These are phyloP conservation scores for Gnaphalium uliginosum DNA, from an alignment of 129 eudicot species.

Conservation along the genomic window DNA sequence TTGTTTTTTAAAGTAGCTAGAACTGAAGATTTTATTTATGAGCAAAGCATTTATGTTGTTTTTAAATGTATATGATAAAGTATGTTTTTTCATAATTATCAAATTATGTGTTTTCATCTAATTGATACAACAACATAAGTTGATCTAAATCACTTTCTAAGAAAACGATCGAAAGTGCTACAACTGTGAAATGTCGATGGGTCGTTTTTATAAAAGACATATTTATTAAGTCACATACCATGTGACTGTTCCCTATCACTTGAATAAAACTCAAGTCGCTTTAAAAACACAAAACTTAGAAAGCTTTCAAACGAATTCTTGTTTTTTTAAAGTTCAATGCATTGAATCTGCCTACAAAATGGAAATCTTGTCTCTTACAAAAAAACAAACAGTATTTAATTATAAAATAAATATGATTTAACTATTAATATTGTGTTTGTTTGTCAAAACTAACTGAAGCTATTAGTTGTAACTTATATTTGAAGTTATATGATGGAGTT, in stretches of 20 bases:
- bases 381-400: no score
- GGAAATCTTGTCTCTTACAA: constrained; percentile 3
- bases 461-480: no score
- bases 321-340: constrained; percentile 16
- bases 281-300: background rate
- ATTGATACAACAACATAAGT: background rate
- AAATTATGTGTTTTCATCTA: no score
- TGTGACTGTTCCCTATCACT: constrained; percentile 16
- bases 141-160: background rate
- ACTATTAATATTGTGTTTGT: no score
- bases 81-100: no score
- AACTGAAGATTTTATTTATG: no score
- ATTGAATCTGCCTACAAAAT: constrained; percentile 25
- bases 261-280: constrained; percentile 3
- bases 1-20: no score
- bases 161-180: background rate
- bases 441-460: no score
- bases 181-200: background rate
- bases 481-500: no score
- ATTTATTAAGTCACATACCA: constrained; percentile 13
- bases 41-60: no score
- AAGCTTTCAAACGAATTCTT: background rate
- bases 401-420: no score
- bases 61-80: no score
- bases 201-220: constrained; percentile 1